A percentile compares a stretch with the other conserved stretches of the same genome.
phyloP scores from a whole-genome alignment of 2,329 filamentous ascomycete species.

The Colletotrichum costaricense region DNA sequence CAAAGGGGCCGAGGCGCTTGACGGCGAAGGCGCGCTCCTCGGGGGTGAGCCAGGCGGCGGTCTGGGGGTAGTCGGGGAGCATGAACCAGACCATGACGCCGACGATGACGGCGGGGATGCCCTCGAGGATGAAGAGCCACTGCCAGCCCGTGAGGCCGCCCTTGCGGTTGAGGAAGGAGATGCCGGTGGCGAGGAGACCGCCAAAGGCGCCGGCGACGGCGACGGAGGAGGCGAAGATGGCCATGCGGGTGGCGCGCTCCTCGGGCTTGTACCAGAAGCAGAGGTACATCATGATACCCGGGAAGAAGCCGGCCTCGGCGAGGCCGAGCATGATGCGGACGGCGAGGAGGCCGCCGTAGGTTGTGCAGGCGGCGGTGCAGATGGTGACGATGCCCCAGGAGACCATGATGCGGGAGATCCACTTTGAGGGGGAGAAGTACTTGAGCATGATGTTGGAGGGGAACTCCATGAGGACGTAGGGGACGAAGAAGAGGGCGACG shows the following conservation, averaged over 20 bases:
- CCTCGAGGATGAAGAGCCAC: conserved; percentile 72
- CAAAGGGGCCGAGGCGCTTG: conserved; percentile 48
- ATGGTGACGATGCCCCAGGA: conserved; percentile 63
- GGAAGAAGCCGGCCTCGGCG: conserved; percentile 63
- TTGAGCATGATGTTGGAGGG: conserved; percentile 48
- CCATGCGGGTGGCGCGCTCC: conserved; percentile 68
- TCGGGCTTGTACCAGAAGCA: conserved; percentile 73
- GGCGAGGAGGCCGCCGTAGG: conserved; percentile 58
- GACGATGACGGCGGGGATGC: conserved; percentile 45
- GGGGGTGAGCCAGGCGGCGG: conserved; percentile 45
- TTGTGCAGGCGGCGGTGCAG: conserved; percentile 58
- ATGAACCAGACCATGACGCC: conserved; percentile 45
- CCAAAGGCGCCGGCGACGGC: conserved; percentile 70
- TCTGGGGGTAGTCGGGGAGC: conserved; percentile 48
- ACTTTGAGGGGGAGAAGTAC: conserved; percentile 48
- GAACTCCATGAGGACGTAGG: conserved; percentile 45
- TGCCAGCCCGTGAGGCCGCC: conserved; percentile 66
- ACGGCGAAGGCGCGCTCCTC: conserved; percentile 48
- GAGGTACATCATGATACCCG: conserved; percentile 66
- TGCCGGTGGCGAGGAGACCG: conserved; percentile 65
- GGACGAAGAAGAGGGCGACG: conserved; percentile 45
- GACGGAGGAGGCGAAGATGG: conserved; percentile 69
- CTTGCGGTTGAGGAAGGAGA: conserved; percentile 58
- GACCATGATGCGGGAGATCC: conserved; percentile 53
- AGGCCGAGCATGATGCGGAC: conserved; percentile 63